Conservation (phyloP, 768 basidiomycete genomes). For the Trametes gibbosa region DNA sequence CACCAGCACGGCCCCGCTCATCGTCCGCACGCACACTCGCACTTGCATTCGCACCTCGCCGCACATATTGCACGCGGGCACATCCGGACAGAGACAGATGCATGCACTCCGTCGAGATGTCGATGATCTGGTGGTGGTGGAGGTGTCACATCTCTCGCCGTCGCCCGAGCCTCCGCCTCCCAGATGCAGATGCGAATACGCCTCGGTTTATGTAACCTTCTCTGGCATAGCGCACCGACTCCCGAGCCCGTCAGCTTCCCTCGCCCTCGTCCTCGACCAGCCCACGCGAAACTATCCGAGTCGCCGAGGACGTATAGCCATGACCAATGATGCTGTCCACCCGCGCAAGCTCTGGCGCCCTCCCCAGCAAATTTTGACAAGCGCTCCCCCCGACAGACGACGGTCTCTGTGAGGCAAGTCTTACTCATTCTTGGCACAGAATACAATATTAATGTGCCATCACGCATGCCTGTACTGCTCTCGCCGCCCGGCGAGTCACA, state of each 20-base stretch:
- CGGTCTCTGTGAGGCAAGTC: neutral
- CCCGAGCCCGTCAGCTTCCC: neutral
- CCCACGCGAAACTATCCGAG: neutral
- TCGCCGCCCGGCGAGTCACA: slow-evolving; percentile 9
- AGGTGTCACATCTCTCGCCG: slow-evolving; percentile 2
- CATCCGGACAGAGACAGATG: slow-evolving; percentile 9
- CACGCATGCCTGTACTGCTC: slow-evolving; percentile 1
- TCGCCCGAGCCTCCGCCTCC: too few species aligned
- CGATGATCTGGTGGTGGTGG: slow-evolving; percentile 11
- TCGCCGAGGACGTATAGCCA: slow-evolving; percentile 12
- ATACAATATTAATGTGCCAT: neutral
- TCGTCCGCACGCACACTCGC: too few species aligned
- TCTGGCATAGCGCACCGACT: slow-evolving; percentile 5
- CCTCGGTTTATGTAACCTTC: slow-evolving; percentile 1
- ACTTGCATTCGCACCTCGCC: too few species aligned
- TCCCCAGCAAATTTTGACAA: slow-evolving; percentile 4
- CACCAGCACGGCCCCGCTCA: neutral
- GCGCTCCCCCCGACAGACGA: slow-evolving; percentile 6
- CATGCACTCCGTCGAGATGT: neutral
- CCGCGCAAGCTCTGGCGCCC: slow-evolving; percentile 1
- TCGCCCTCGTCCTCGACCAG: neutral
- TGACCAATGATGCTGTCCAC: slow-evolving; percentile 14
- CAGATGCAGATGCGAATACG: neutral
- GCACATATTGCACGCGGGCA: neutral
- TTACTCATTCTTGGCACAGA: slow-evolving; percentile 10